These are phyloP conservation scores for Eragrostis curvula DNA, from an alignment of 176 grass and related monocot species.

Conservation along the genomic window DNA sequence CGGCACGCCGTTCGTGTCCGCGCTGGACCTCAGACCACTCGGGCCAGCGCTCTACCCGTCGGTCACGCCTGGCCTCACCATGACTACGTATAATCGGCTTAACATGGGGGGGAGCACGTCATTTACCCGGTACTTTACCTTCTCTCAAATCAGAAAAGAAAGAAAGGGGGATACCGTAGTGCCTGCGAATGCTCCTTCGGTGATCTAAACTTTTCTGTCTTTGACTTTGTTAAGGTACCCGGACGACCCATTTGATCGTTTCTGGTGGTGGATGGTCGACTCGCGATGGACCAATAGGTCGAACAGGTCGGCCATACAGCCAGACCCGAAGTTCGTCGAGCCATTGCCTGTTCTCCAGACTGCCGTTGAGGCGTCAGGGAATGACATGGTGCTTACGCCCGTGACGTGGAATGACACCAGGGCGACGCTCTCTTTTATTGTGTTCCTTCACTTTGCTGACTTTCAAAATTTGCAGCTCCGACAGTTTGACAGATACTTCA, in stretches of 20 bases:
- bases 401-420: not conserved
- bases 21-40: constrained; percentile 26
- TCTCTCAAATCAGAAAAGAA: too few relatives aligned
- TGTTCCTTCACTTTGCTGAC: constrained; percentile 18
- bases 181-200: too few relatives aligned
- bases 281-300: not conserved
- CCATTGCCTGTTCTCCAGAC: constrained; percentile 14
- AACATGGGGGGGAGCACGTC: too few relatives aligned
- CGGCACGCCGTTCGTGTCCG: constrained; percentile 51
- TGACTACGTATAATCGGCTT: not conserved
- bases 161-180: too few relatives aligned
- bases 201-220: not conserved
- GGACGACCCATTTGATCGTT: constrained; percentile 26
- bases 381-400: not conserved
- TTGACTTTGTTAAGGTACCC: constrained; percentile 1
- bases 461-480: not conserved
- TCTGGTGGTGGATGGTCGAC: not conserved
- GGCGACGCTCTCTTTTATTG: not conserved
- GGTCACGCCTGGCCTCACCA: not conserved
- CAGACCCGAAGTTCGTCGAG: not conserved
- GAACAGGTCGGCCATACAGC: not conserved
- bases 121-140: too few relatives aligned
- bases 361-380: not conserved
- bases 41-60: not conserved
- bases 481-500: constrained; percentile 20